Evolutionary conservation across 2,329 filamentous ascomycete genomes (phyloP), one percentile per base, ranked within the genome.

Genomic region (Lecanosticta acicola): DNA sequence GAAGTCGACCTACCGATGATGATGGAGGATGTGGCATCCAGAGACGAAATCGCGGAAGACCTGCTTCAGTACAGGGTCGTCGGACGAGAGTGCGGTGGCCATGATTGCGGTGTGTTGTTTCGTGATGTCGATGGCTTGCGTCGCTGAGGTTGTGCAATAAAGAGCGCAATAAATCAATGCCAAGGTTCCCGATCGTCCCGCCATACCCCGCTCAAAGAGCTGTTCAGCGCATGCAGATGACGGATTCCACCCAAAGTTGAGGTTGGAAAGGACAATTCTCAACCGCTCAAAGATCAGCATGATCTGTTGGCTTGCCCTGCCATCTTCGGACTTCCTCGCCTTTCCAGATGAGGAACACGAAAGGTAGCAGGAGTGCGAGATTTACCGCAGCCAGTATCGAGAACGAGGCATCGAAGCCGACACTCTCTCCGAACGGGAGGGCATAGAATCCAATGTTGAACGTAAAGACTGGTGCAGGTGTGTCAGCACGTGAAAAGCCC

Each of bases 1-100:
- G 18, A 37, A 4, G 19, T 16, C n/a, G 4, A 3, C 34, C 13
- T 14, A 37, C 34, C 19, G 34, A 40, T 77, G 65, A 44, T 72
- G 57, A 58, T 78, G 72, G 1, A 79, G 69, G 41, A 78, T 78
- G 56, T 77, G 75, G 47, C 66, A 68, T 33, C 69, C 73, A 2
- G 65, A 66, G 19, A 76, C 70, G 32, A 74, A 61, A 26, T 43
- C 40, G 5, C 35, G 42, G 38, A 8, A 16, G 21, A 26, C 18
- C 35, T 37, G 35, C 24, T 29, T 29, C 7, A 29, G 7, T 5
- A 29, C 24, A 7, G 24, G 24, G 11, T 29, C 24, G 24, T 29
- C 24, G 7, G 24, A 29, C 7, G 24, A 29, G 24, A 29, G 24
- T 29, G 24, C 24, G 24, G 24, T 29, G 7, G 24, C 24, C 24